A percentile compares a stretch with the other conserved stretches of the same genome.
These are phyloP conservation scores for Fusarium lyarnte DNA, from an alignment of 2,329 filamentous ascomycete genomes.

Conservation along the genomic window DNA sequence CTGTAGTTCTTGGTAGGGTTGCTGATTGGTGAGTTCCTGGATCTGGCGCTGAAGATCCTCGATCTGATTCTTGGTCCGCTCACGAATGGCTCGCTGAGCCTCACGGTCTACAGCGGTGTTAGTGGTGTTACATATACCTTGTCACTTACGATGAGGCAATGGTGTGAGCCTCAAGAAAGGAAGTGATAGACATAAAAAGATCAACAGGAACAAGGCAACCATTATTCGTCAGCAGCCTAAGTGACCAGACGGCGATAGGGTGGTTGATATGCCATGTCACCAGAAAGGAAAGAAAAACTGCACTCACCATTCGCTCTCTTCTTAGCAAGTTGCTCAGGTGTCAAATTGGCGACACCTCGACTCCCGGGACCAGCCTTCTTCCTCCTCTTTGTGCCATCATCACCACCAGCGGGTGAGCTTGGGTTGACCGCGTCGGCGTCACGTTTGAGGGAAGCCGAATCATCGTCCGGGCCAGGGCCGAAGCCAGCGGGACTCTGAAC, in stretches of 20 bases:
- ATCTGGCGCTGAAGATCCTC: slow-evolving; percentile 78
- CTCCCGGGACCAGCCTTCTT: slow-evolving; percentile 57
- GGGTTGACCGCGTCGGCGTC: slow-evolving; percentile 33
- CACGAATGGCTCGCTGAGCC: slow-evolving; percentile 84
- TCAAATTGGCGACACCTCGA: slow-evolving; percentile 69
- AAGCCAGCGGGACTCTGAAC: slow-evolving; percentile 30
- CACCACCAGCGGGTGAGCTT: slow-evolving; percentile 32
- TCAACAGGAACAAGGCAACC: background rate
- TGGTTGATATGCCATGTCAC: background rate
- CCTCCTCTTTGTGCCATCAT: slow-evolving; percentile 55
- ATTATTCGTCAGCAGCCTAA: background rate
- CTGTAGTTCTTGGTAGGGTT: slow-evolving; percentile 87
- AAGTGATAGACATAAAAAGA: background rate
- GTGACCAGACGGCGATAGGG: background rate
- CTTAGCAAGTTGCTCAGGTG: slow-evolving; percentile 78
- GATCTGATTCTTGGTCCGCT: slow-evolving; percentile 83
- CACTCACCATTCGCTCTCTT: slow-evolving; percentile 66
- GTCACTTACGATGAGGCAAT: slow-evolving; percentile 1
- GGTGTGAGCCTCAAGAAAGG: background rate
- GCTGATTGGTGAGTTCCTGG: slow-evolving; percentile 78
- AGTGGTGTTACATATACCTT: slow-evolving; percentile 19
- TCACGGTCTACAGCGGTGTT: slow-evolving; percentile 71
- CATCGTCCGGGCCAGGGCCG: slow-evolving; percentile 16
- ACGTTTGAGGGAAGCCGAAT: slow-evolving; percentile 31
- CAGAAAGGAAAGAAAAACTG: background rate